Conservation (phyloP, 129 eudicot genomes). For the Solidago caesia region DNA sequence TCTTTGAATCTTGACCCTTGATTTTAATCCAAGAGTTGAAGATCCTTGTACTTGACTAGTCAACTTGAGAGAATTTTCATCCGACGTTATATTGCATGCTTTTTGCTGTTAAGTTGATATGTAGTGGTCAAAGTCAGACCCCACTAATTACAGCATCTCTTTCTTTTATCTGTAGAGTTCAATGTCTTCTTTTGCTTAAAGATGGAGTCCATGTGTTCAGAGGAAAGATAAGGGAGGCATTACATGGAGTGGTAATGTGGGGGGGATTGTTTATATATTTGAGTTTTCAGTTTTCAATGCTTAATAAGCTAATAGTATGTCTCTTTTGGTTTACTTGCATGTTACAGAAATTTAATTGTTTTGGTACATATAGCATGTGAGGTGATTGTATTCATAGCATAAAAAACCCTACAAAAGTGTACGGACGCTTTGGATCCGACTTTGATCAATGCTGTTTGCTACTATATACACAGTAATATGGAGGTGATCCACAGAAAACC, state of each 20-base stretch:
- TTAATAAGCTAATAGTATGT: background rate
- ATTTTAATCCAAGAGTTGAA: too few relatives aligned
- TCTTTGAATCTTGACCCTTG: too few relatives aligned
- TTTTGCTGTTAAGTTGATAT: constrained; percentile 23
- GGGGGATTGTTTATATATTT: background rate
- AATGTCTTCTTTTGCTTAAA: constrained; percentile 20
- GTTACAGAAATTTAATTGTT: background rate
- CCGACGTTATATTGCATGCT: background rate
- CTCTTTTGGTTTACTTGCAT: background rate
- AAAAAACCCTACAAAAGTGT: constrained; percentile 8
- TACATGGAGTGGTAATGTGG: constrained; percentile 12
- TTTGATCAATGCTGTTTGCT: constrained; percentile 14
- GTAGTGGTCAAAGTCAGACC: constrained; percentile 39
- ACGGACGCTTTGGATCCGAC: constrained; percentile 26
- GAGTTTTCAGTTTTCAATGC: background rate
- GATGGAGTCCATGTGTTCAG: constrained; percentile 31
- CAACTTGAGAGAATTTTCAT: too few relatives aligned
- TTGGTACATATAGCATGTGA: constrained; percentile 2
- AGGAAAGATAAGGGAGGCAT: constrained; percentile 7
- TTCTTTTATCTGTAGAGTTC: constrained; percentile 15
- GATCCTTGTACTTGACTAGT: too few relatives aligned
- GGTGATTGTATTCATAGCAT: constrained; percentile 4
- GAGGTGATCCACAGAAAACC: background rate
- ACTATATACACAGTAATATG: background rate
- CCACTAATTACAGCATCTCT: constrained; percentile 27